phyloP scores from a whole-genome alignment of 2,329 filamentous ascomycete species.

The Paecilomyces sp. region DNA sequence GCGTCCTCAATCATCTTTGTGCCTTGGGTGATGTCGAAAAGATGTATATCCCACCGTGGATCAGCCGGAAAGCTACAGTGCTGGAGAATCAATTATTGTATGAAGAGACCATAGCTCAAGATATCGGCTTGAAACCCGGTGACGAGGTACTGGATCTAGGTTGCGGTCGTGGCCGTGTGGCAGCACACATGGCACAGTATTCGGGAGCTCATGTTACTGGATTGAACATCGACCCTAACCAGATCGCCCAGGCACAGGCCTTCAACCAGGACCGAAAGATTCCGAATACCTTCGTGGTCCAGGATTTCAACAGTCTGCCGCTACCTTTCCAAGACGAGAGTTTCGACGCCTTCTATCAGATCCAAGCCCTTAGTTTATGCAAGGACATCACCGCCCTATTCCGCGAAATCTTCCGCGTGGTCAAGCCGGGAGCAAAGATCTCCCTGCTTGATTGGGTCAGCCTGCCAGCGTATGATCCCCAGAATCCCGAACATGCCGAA shows the following conservation, averaged over 20 bases:
- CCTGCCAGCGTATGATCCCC: conserved; percentile 42
- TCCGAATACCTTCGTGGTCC: conserved; percentile 42
- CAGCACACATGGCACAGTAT: conserved; percentile 46
- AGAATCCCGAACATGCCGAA: conserved; percentile 40
- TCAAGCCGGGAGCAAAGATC: conserved; percentile 46
- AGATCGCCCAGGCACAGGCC: conserved; percentile 39
- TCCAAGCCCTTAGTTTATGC: conserved; percentile 50
- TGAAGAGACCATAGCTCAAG: conserved; percentile 44
- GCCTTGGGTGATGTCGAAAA: conserved; percentile 51
- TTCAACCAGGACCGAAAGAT: conserved; percentile 41
- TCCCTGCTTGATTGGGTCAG: conserved; percentile 49
- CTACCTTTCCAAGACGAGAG: conserved; percentile 43
- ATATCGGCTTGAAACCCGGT: conserved; percentile 40
- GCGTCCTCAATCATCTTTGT: conserved; percentile 49
- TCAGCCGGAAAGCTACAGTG: conserved; percentile 45
- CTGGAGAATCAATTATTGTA: conserved; percentile 48
- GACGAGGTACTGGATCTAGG: conserved; percentile 46
- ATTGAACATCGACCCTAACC: conserved; percentile 50
- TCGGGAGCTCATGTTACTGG: conserved; percentile 44
- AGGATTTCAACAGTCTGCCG: conserved; percentile 47
- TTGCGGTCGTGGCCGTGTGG: conserved; percentile 48
- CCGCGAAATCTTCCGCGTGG: conserved; percentile 42
- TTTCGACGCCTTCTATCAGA: conserved; percentile 52
- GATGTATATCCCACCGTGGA: conserved; percentile 51
- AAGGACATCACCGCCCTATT: conserved; percentile 43